These are phyloP conservation scores for Eucalyptus marginata DNA, from an alignment of 345 rosid genomes.

Conservation along the genomic window DNA sequence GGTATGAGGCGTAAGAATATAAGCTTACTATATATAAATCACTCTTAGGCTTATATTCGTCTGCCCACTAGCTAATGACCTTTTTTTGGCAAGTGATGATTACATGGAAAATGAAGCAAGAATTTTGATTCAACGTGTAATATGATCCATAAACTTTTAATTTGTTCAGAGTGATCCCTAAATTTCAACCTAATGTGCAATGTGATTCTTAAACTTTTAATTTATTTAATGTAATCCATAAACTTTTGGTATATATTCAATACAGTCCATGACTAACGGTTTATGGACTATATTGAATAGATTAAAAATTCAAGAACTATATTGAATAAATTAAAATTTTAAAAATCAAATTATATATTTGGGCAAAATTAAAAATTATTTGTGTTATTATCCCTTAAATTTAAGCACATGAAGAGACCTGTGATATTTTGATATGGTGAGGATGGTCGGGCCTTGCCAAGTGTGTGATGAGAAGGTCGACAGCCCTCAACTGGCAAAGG, in stretches of 20 bases:
- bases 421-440: background rate
- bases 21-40: too few species aligned
- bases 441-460: fast-evolving
- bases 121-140: fast-evolving
- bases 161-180: fast-evolving
- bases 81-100: too few species aligned
- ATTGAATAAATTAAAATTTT: fast-evolving
- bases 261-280: fast-evolving
- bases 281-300: fast-evolving
- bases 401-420: background rate
- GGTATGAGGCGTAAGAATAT: fast-evolving
- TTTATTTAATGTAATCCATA: fast-evolving
- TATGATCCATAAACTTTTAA: fast-evolving
- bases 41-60: too few species aligned
- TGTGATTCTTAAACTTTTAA: too few species aligned
- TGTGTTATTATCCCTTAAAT: fast-evolving
- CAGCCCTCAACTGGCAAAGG: background rate
- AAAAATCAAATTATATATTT: too few species aligned
- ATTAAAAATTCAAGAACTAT: fast-evolving
- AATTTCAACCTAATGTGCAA: fast-evolving
- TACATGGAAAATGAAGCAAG: fast-evolving
- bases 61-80: too few species aligned
- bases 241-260: fast-evolving
- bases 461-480: background rate
- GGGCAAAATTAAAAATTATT: fast-evolving